These are phyloP conservation scores for Colletotrichum graminicola DNA, from an alignment of 2,329 filamentous ascomycete genomes.

Conservation along the genomic window DNA sequence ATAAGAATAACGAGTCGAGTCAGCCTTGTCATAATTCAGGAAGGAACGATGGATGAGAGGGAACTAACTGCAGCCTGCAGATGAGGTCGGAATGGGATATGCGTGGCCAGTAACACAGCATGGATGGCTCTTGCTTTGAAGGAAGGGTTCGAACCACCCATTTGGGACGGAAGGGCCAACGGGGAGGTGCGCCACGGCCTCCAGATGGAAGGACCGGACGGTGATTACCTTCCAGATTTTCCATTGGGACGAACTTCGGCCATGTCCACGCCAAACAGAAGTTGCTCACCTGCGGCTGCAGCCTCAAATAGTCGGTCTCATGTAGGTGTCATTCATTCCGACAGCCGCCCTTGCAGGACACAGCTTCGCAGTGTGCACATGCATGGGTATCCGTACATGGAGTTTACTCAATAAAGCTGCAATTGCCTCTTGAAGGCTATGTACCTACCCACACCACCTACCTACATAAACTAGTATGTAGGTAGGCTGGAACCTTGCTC, in stretches of 20 bases:
- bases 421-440: background rate
- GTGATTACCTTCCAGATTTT: background rate
- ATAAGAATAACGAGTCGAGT: too few relatives aligned
- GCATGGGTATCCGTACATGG: background rate
- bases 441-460: background rate
- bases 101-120: background rate
- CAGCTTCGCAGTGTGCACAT: background rate
- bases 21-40: too few relatives aligned
- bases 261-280: background rate
- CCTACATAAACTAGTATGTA: too few relatives aligned
- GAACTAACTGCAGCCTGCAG: background rate
- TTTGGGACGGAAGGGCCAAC: slow-evolving; percentile 13
- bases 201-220: slow-evolving; percentile 7
- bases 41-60: too few relatives aligned
- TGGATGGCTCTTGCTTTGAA: background rate
- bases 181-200: background rate
- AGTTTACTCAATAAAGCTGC: background rate
- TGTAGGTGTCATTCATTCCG: background rate
- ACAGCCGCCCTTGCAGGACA: slow-evolving; percentile 21
- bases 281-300: background rate
- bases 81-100: background rate
- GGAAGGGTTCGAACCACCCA: background rate
- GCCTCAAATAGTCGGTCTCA: background rate
- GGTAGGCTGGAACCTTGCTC: background rate
- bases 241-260: background rate